Base-by-base conservation (phyloP, 805 yeast genomes). In the Teunomyces panamensis region DNA sequence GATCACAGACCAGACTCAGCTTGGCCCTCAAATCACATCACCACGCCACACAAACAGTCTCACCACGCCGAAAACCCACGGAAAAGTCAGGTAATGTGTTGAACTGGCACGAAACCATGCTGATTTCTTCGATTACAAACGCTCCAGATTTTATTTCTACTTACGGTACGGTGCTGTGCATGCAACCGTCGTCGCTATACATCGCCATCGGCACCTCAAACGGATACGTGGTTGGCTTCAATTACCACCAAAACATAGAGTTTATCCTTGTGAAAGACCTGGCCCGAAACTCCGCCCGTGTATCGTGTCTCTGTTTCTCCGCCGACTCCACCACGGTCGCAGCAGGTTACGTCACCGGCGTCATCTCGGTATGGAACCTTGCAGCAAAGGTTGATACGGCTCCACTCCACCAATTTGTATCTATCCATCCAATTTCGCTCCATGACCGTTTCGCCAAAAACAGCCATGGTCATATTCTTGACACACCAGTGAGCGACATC, bases 251-350 rank as follows among this genome's bases (percentile, higher is more conserved):
- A 61, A 71, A 68, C 28, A 59, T 87, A 3, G 68, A 75, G 10
- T 65, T 67, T 37, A 72, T 75, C 1, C 59, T 85, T 11, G 42
- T 43, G 3, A 60, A 71, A 30, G 83, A 85, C 0, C 55, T 46
- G 6, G 41, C 27, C 14, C 29, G 27, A 16, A n/a, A 8, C 4
- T 20, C 24, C 11, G 8, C 41, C 7, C 48, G 49, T 6, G 81
- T 89, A 0, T 75, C 86, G 0, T 50, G 80, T 2, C 57, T 90
- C 20, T 72, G 80, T 0, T 65, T 85, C 10, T 84, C 94, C 0
- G 67, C 79, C 5, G 96, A 91, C 60, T 85, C 87, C 1, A 73
- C 85, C 0, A 79, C 76, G 56, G 52, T 89, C 2, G 89, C 86
- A 0, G 85, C 83, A 0, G 96, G 96, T 1, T 81, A 77, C 53